Conservation (phyloP, 352 stramenopile genomes). For the Phytophthora hibernalis region DNA sequence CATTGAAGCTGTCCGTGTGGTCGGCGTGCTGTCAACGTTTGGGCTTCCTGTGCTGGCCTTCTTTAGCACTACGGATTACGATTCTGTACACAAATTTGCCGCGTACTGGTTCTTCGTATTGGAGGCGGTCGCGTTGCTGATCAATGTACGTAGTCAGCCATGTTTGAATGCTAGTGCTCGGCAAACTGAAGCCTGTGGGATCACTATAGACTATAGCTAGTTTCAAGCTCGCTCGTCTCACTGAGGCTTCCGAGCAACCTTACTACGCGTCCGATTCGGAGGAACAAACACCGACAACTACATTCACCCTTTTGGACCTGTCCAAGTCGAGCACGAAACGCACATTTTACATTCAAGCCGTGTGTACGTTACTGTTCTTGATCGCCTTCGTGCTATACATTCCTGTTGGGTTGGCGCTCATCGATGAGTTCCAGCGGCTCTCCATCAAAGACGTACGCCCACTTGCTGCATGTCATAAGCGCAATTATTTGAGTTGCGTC, state of each 20-base stretch:
- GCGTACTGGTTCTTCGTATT: conserved; percentile 82
- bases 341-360: conserved; percentile 49
- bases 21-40: conserved; percentile 43
- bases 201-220: conserved; percentile 40
- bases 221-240: conserved; percentile 36
- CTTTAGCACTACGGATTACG: conserved; percentile 66
- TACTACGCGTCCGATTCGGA: conserved; percentile 19
- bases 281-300: not conserved
- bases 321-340: conserved; percentile 34
- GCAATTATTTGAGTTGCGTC: not conserved
- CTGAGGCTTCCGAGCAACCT: conserved; percentile 4
- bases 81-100: conserved; percentile 57
- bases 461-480: not conserved
- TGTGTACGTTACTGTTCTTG: conserved; percentile 57
- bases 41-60: conserved; percentile 59
- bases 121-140: conserved; percentile 58
- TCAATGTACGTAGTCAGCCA: conserved; percentile 51
- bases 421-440: conserved; percentile 51
- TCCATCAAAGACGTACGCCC: conserved; percentile 1
- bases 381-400: conserved; percentile 76
- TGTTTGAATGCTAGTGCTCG: not conserved
- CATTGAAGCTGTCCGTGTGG: conserved; percentile 27
- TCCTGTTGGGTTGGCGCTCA: conserved; percentile 62
- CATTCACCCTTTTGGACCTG: conserved; percentile 24
- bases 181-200: not conserved